Evolutionary conservation across 2,329 filamentous ascomycete species (phyloP), one percentile per base, ranked within the genome.

Genomic region (Phialophora chinensis): DNA sequence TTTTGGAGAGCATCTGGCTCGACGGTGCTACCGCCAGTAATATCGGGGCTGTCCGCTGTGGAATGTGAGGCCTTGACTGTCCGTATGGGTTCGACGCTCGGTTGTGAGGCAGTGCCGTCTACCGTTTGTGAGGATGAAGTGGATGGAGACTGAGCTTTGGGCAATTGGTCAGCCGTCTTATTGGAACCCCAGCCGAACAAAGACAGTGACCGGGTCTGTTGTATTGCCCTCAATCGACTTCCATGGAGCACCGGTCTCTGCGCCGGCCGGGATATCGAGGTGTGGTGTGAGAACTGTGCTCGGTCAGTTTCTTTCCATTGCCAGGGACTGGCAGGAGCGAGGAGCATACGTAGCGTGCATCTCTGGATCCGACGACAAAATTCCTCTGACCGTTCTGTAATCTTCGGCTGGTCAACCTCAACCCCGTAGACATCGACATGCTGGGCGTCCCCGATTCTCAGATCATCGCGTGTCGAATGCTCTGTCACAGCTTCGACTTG

Each of bases 21-120:
- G 35, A 55, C 35, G 7, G 20, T 29, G 31, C 60, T 60, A 50
- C 61, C 54, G n/a, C 59, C 53, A 23, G 50, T 29, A 2, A 65
- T 60, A 55, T 71, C 67, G 17, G 66, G 61, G 25, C 63, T 63
- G 29, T 71, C 69, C 12, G 71, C 66, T 8, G 70, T 72, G 25
- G 49, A 65, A 59, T 69, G 68, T 7, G 69, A 66, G 4, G 70
- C 69, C 61, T 71, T 72, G 31, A 72, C 65, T n/a, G 66, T 70
- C 17, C 66, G 56, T 33, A 44, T 54, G 2, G 63, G 49, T 23
- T 68, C 63, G 29, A 64, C 33, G 17, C 62, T 42, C 8, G 49
- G 59, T 50, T 57, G 60, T 11, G 68, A 11, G 10, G 52, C 25
- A 58, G 65, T 6, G 10, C 49, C 29, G 14, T 42, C 44, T 14